A percentile compares a stretch with the other conserved stretches of the same genome.
phyloP scores from a whole-genome alignment of 192 early-diverging fungal genomes.

The Coemansia sp. region DNA sequence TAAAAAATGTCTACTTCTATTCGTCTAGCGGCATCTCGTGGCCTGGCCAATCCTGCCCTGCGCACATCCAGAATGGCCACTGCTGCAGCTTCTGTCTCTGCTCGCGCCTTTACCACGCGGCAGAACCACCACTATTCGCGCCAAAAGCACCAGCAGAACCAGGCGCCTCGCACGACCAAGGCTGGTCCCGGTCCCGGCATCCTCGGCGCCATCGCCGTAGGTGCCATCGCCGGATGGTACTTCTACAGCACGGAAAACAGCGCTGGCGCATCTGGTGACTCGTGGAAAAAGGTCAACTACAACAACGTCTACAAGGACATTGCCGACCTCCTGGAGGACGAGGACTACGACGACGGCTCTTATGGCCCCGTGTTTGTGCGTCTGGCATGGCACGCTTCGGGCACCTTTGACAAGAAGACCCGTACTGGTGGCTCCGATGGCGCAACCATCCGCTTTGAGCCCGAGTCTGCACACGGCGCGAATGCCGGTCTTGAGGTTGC shows the following conservation, averaged over 20 bases:
- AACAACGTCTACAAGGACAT: conserved; percentile 73
- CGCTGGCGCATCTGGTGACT: conserved; percentile 12
- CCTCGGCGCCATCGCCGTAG: conserved; percentile 46
- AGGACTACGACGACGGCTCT: conserved; percentile 77
- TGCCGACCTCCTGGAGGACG: conserved; percentile 69
- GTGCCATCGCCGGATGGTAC: conserved; percentile 56
- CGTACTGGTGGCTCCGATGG: conserved; percentile 71
- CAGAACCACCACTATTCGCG: conserved; percentile 4
- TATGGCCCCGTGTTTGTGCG: conserved; percentile 76
- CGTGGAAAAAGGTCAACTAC: conserved; percentile 64
- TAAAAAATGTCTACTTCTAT: conserved; percentile 31
- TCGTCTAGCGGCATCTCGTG: conserved; percentile 19
- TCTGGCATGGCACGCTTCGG: conserved; percentile 82
- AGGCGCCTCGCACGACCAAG: conserved; percentile 34
- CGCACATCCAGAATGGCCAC: conserved; percentile 9
- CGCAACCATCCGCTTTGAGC: conserved; percentile 71
- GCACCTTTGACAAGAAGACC: conserved; percentile 68
- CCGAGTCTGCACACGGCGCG: conserved; percentile 67
- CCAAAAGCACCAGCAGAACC: conserved; percentile 20
- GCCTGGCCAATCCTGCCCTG: neutral
- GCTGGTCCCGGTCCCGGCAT: conserved; percentile 25
- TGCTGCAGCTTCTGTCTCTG: neutral
- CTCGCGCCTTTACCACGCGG: conserved; percentile 28
- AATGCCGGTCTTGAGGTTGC: conserved; percentile 74
- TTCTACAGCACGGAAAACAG: conserved; percentile 25